Evolutionary conservation across 345 rosid species (phyloP), one percentile per base, ranked within the genome.

Genomic region (Excoecaria cochinchinensis): DNA sequence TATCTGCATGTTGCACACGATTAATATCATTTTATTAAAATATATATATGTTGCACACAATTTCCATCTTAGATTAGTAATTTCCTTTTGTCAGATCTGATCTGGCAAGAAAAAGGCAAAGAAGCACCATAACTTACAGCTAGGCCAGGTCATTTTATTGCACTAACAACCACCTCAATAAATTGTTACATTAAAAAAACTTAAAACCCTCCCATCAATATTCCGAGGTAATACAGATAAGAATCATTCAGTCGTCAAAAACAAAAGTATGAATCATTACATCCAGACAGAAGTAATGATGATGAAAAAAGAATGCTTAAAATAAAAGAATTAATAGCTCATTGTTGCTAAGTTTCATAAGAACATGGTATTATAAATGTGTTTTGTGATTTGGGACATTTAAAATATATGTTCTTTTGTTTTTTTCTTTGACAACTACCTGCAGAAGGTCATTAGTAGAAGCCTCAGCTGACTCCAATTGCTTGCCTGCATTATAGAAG

Each of bases 401-500:
- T 44, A 42, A 12, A 4, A 6, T 3, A 42, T 19, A 70, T 2
- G 5, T 61, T 3, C 0, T 58, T 25, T 21, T 31, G 1, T 58
- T 21, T 21, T 31, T 36, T 9, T 17, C 31, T 61, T 61, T 3
- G 25, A 74, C 36, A 40, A 9, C 38, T 85, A 94, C 99, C 91
- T 84, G 94, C 76, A 86, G 79, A 50, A 86, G 88, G 59, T 91
- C 95, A 75, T 86, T 87, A 22, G 82, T 40, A 60, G 73, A 78
- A 22, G 65, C 78, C 66, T 92, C 99, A 4, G 83, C 74, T 17
- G 83, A 76, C 75, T 92, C 97, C 67, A 81, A 77, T 64, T 80
- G 85, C 86, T 90, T 95, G 77, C 84, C 99, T 95, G 86, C 62
- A 65, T 55, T 75, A 78, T 64, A 61, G 74, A 67, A 64, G 70